Evolutionary conservation across 345 rosid genomes (phyloP).

Genomic region (Gynandropsis gynandra): DNA sequence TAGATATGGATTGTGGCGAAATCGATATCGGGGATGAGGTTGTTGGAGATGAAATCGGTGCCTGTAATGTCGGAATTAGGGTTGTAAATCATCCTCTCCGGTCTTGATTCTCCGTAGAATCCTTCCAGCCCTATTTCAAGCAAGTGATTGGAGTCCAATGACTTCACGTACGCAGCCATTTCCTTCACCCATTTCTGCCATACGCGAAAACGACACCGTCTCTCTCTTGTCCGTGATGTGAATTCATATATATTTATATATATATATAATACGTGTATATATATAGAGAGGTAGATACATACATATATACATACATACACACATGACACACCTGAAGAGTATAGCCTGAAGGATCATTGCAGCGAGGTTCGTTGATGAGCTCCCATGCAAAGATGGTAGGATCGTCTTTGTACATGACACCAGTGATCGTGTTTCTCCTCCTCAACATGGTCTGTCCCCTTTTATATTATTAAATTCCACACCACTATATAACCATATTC

Average conservation of each 20-base stretch:
- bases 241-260: neutral
- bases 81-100: constrained; percentile 40
- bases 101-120: constrained; percentile 54
- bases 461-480: constrained; percentile 24
- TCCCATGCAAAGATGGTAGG: constrained; percentile 87
- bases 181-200: constrained; percentile 54
- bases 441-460: constrained; percentile 56
- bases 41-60: constrained; percentile 61
- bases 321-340: constrained; percentile 39
- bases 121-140: constrained; percentile 83
- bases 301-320: neutral
- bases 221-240: no score
- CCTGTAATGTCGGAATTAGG: constrained; percentile 33
- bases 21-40: constrained; percentile 50
- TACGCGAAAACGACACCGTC: neutral
- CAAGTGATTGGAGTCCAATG: constrained; percentile 52
- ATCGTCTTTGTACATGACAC: constrained; percentile 62
- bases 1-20: constrained; percentile 70
- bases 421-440: constrained; percentile 60
- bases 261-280: no score
- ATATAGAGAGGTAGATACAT: neutral
- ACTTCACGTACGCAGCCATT: constrained; percentile 61
- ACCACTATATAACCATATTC: neutral
- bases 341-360: constrained; percentile 43
- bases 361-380: constrained; percentile 78